Evolutionary conservation across 805 yeast genomes (phyloP).

Genomic region (Saturnispora silvae): DNA sequence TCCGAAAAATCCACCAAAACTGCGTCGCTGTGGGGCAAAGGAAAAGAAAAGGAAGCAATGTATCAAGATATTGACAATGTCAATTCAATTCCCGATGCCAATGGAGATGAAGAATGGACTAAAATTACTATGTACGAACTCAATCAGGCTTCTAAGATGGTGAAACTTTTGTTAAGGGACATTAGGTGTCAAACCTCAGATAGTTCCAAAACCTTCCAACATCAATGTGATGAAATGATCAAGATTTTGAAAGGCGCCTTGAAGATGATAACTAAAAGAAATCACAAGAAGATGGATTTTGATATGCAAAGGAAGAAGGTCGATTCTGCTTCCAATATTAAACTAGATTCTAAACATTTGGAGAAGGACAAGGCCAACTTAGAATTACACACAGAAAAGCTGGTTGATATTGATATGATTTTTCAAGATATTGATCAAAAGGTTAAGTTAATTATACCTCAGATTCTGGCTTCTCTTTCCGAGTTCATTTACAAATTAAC

Average conservation of each 20-base stretch:
- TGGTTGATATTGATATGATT: constrained; percentile 24
- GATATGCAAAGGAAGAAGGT: constrained; percentile 29
- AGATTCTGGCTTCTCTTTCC: constrained; percentile 33
- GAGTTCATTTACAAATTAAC: constrained; percentile 38
- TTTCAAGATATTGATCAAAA: constrained; percentile 31
- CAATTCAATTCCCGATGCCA: constrained; percentile 7
- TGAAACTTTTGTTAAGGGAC: constrained; percentile 17
- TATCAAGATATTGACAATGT: constrained; percentile 18
- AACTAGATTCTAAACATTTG: constrained; percentile 11
- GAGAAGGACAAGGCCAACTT: constrained; percentile 31
- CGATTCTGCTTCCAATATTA: constrained; percentile 27
- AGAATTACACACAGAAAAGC: constrained; percentile 22
- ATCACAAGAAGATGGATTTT: constrained; percentile 32
- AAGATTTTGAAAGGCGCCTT: constrained; percentile 27
- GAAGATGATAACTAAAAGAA: constrained; percentile 34
- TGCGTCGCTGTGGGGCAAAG: neutral
- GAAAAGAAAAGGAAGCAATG: constrained; percentile 12
- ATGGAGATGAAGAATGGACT: constrained; percentile 23
- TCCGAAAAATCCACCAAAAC: constrained; percentile 15
- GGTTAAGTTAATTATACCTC: constrained; percentile 35
- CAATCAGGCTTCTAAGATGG: constrained; percentile 21
- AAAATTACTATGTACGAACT: constrained; percentile 23
- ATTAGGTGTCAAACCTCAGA: constrained; percentile 17
- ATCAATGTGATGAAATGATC: constrained; percentile 31
- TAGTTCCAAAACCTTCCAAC: constrained; percentile 22